phyloP scores from a whole-genome alignment of 164 flowering plant species.

The Cinnamomum micranthum region DNA sequence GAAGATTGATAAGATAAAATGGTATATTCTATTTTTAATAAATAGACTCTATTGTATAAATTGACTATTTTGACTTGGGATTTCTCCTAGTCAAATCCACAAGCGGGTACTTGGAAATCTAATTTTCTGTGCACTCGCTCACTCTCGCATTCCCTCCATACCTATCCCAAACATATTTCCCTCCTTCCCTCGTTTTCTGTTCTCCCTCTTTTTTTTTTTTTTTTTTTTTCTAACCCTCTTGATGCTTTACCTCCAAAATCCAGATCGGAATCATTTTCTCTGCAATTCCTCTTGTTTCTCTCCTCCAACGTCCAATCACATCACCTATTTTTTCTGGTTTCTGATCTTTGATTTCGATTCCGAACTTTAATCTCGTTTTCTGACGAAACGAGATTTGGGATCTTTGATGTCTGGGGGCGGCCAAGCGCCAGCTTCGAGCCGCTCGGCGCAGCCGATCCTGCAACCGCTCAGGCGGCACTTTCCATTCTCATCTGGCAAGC shows the following conservation, averaged over 20 bases:
- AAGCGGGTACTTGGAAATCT: no score
- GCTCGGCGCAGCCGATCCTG: conserved; percentile 32
- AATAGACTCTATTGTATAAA: no score
- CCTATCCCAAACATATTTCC: conserved; percentile 68
- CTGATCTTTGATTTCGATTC: conserved; percentile 1
- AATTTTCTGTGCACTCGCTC: neutral
- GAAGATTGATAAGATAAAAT: no score
- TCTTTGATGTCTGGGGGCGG: conserved; percentile 42
- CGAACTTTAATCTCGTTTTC: neutral
- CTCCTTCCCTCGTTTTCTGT: conserved; percentile 77
- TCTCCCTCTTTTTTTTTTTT: conserved; percentile 4
- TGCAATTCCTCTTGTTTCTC: neutral
- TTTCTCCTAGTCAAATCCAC: no score
- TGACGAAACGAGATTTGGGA: neutral
- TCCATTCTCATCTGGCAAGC: conserved; percentile 28
- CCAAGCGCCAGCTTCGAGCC: conserved; percentile 34
- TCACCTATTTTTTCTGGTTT: neutral
- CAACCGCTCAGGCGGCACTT: conserved; percentile 35
- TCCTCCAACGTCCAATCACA: neutral
- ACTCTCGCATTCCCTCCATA: conserved; percentile 77
- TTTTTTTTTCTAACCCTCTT: neutral
- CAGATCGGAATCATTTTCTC: neutral
- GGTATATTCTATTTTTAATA: accelerated
- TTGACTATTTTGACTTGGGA: no score
- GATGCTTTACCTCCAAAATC: conserved; percentile 7